Conservation (phyloP, 192 early-diverging fungal genomes). For the Entomortierella beljakovae region DNA sequence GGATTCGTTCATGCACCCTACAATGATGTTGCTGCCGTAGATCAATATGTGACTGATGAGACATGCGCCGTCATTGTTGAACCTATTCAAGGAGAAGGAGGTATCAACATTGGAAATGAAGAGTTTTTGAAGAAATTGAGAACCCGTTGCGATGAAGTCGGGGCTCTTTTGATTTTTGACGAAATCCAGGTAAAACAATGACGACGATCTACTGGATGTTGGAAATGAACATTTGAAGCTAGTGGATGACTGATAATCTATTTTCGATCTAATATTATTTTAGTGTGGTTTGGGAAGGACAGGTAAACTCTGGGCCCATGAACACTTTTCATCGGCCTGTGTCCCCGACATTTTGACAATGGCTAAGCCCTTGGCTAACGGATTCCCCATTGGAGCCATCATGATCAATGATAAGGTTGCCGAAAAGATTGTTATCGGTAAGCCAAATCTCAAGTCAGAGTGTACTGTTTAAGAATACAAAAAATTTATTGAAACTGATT, state of each 20-base stretch:
- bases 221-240: background rate
- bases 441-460: background rate
- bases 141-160: conserved; percentile 83
- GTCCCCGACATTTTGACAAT: conserved; percentile 93
- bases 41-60: conserved; percentile 75
- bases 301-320: conserved; percentile 90
- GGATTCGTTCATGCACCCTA: conserved; percentile 79
- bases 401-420: conserved; percentile 83
- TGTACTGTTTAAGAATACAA: background rate
- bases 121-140: conserved; percentile 87
- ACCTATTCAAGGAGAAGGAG: conserved; percentile 97
- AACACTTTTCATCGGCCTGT: conserved; percentile 71
- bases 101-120: conserved; percentile 76
- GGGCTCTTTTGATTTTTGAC: conserved; percentile 94
- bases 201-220: background rate
- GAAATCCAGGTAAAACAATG: conserved; percentile 82
- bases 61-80: conserved; percentile 96
- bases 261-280: background rate
- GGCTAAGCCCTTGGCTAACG: conserved; percentile 98
- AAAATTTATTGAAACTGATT: too few species aligned
- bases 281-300: conserved; percentile 92
- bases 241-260: background rate
- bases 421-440: conserved; percentile 79
- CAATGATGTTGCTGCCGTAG: conserved; percentile 77
- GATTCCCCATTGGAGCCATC: conserved; percentile 96